Evolutionary conservation across 1,284 basidiomycete species (phyloP).

Genomic region (Agroathelia rolfsii): DNA sequence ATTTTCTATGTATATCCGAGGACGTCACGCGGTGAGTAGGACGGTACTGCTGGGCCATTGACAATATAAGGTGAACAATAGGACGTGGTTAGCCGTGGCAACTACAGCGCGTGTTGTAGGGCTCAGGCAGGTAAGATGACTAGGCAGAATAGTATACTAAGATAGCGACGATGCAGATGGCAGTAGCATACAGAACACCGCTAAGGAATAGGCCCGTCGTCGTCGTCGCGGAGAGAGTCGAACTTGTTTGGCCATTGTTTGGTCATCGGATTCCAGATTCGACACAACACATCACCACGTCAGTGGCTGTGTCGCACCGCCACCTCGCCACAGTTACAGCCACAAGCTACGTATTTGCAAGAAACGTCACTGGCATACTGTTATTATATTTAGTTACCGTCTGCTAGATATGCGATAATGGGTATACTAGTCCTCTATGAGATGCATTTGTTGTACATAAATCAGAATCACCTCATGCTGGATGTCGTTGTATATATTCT

Average conservation of each 20-base stretch:
- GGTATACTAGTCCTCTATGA: too few species aligned
- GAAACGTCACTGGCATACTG: too few species aligned
- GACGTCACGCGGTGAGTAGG: conserved; percentile 26
- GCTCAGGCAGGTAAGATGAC: conserved; percentile 12
- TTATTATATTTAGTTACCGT: too few species aligned
- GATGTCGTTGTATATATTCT: too few species aligned
- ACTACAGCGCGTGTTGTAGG: conserved; percentile 15
- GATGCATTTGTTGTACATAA: too few species aligned
- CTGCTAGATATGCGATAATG: too few species aligned
- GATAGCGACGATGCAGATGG: conserved; percentile 2
- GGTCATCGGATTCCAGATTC: conserved; percentile 8
- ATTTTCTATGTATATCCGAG: conserved; percentile 31
- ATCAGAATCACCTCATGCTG: too few species aligned
- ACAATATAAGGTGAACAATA: conserved; percentile 32
- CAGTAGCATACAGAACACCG: conserved; percentile 1
- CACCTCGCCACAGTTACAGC: too few species aligned
- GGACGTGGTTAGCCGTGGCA: too few species aligned
- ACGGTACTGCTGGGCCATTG: conserved; percentile 22
- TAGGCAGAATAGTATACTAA: conserved; percentile 7
- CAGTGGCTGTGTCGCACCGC: not conserved
- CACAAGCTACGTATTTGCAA: too few species aligned
- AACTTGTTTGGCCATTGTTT: conserved; percentile 23
- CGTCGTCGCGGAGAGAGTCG: conserved; percentile 16
- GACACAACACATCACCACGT: not conserved
- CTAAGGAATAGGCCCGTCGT: conserved; percentile 13